Evolutionary conservation across 2,329 filamentous ascomycete genomes (phyloP).

Genomic region (Helotiales sp.): DNA sequence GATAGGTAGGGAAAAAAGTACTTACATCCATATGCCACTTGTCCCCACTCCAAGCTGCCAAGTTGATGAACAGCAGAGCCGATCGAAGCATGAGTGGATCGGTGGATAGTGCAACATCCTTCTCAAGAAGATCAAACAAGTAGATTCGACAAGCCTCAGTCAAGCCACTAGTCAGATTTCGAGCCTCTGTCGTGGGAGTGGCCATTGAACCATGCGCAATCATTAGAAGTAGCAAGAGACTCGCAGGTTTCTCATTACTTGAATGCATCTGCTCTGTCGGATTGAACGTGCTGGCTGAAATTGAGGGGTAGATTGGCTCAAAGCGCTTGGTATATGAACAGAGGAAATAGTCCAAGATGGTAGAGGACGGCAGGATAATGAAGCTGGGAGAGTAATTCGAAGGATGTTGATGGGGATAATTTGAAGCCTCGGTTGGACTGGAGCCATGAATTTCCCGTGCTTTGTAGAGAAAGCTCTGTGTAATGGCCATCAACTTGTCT

Average conservation of each 20-base stretch:
- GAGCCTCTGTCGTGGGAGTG: constrained; percentile 62
- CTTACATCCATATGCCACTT: constrained; percentile 80
- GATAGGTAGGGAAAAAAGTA: too few relatives aligned
- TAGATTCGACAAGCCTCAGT: constrained; percentile 72
- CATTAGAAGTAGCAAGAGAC: constrained; percentile 67
- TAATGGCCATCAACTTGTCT: too few relatives aligned
- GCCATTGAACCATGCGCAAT: constrained; percentile 68
- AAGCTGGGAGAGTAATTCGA: too few relatives aligned
- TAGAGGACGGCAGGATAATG: constrained; percentile 61
- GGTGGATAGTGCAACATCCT: constrained; percentile 65
- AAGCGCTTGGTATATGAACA: background rate
- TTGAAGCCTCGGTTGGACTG: too few relatives aligned
- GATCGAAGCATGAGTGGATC: constrained; percentile 64
- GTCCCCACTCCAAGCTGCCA: constrained; percentile 72
- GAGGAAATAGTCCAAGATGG: constrained; percentile 64
- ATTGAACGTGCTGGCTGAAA: background rate
- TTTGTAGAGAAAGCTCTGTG: too few relatives aligned
- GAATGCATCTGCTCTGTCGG: constrained; percentile 35
- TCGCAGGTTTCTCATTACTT: constrained; percentile 65
- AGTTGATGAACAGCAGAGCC: constrained; percentile 65
- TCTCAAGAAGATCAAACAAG: constrained; percentile 70
- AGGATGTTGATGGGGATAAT: too few relatives aligned
- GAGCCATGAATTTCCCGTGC: too few relatives aligned
- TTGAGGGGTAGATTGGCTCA: background rate
- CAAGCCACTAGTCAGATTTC: constrained; percentile 64